phyloP scores from a whole-genome alignment of 306 rosid genomes.

The Canavalia ensiformis region DNA sequence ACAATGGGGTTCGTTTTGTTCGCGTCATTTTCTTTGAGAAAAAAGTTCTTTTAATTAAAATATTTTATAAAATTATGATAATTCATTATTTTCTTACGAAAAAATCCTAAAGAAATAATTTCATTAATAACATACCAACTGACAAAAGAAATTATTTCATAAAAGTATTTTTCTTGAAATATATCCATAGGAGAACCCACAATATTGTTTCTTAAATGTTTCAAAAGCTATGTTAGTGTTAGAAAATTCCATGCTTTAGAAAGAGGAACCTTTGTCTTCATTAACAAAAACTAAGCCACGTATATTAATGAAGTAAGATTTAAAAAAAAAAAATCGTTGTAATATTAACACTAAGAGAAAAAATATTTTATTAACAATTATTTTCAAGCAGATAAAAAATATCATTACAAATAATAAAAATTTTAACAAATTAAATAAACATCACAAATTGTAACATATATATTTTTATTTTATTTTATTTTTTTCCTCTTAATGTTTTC shows the following conservation, averaged over 20 bases:
- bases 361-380: no score
- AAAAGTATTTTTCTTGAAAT: not conserved
- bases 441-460: no score
- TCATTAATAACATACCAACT: not conserved
- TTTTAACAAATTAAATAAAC: no score
- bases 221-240: not conserved
- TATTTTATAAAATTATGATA: not conserved
- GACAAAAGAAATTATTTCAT: not conserved
- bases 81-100: not conserved
- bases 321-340: no score
- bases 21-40: not conserved
- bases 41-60: not conserved
- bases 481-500: no score
- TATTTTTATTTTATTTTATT: no score
- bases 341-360: no score
- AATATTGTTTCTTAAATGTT: not conserved
- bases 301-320: not conserved
- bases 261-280: not conserved
- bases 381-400: no score
- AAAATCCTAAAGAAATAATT: not conserved
- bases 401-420: no score
- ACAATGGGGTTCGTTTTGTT: not conserved
- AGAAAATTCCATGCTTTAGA: conserved; percentile 2
- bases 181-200: not conserved
- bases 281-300: not conserved